Percentiles rank a stretch among this genome's conserved stretches.
phyloP scores from a whole-genome alignment of 306 rosid genomes.

The Glycyrrhiza uralensis region DNA sequence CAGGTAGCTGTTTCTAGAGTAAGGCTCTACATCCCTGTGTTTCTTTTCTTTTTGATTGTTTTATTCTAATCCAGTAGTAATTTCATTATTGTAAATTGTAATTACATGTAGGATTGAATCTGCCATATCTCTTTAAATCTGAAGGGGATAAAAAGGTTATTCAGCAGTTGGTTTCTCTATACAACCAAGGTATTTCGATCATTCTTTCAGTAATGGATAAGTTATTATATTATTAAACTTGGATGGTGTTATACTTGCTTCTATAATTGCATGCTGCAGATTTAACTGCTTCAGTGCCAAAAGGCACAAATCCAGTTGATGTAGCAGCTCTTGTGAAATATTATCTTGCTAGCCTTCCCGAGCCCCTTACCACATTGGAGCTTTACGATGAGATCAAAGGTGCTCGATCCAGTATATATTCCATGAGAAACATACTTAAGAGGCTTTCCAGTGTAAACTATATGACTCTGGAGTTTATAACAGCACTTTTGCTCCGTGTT shows the following conservation, averaged over 20 bases:
- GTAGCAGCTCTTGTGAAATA: conserved; percentile 84
- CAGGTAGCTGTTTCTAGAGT: conserved; percentile 59
- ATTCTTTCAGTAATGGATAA: conserved; percentile 18
- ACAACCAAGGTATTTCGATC: conserved; percentile 67
- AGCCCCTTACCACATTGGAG: conserved; percentile 80
- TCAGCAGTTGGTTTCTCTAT: conserved; percentile 78
- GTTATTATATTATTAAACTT: conserved; percentile 29
- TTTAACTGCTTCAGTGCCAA: conserved; percentile 69
- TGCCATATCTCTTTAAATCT: conserved; percentile 68
- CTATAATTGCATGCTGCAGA: conserved; percentile 45
- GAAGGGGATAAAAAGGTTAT: conserved; percentile 81
- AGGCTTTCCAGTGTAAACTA: conserved; percentile 82
- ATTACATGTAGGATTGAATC: conserved; percentile 62
- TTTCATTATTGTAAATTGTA: conserved; percentile 16
- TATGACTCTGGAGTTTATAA: conserved; percentile 87
- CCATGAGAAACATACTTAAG: conserved; percentile 75
- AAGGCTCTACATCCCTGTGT: conserved; percentile 15
- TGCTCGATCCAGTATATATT: conserved; percentile 69
- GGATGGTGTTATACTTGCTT: background rate
- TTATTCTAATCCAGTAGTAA: conserved; percentile 14
- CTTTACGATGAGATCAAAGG: conserved; percentile 71
- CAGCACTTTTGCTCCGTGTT: conserved; percentile 80
- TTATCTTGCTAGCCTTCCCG: conserved; percentile 94
- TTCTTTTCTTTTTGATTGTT: background rate
- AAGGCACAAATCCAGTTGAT: conserved; percentile 74